Evolutionary conservation across 2,329 filamentous ascomycete species (phyloP).

Genomic region (Bipolaris sorokiniana): DNA sequence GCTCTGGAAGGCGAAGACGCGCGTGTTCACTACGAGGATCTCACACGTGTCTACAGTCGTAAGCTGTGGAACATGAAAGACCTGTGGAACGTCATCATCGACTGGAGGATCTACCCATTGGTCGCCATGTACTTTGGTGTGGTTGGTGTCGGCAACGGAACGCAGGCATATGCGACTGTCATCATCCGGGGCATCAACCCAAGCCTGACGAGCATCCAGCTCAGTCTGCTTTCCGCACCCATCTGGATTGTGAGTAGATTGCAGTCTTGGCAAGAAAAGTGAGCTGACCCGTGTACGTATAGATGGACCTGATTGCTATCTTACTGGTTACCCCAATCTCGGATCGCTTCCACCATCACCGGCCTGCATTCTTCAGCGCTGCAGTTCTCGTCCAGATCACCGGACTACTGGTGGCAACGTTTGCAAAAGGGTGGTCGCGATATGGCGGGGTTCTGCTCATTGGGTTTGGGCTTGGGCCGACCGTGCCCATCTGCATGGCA

Average conservation of each 20-base stretch:
- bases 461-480: slow-evolving; percentile 87
- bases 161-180: slow-evolving; percentile 84
- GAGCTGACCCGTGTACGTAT: slow-evolving; percentile 14
- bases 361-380: slow-evolving; percentile 79
- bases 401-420: slow-evolving; percentile 79
- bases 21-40: slow-evolving; percentile 79
- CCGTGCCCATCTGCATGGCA: slow-evolving; percentile 91
- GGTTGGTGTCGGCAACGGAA: slow-evolving; percentile 88
- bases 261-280: neutral
- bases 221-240: slow-evolving; percentile 84
- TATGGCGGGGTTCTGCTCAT: slow-evolving; percentile 90
- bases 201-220: slow-evolving; percentile 71
- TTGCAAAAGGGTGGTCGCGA: slow-evolving; percentile 80
- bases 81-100: slow-evolving; percentile 71
- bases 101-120: slow-evolving; percentile 89
- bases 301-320: slow-evolving; percentile 89
- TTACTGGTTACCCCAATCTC: slow-evolving; percentile 83
- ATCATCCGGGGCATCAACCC: slow-evolving; percentile 84
- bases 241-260: slow-evolving; percentile 81
- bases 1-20: slow-evolving; percentile 80
- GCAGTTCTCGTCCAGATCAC: slow-evolving; percentile 80
- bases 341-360: slow-evolving; percentile 81
- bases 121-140: slow-evolving; percentile 94
- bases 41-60: slow-evolving; percentile 79
- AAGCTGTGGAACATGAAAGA: slow-evolving; percentile 76